Base-by-base conservation (phyloP, 371 early-diverging fungal species). In the Syncephalastrum sp. region DNA sequence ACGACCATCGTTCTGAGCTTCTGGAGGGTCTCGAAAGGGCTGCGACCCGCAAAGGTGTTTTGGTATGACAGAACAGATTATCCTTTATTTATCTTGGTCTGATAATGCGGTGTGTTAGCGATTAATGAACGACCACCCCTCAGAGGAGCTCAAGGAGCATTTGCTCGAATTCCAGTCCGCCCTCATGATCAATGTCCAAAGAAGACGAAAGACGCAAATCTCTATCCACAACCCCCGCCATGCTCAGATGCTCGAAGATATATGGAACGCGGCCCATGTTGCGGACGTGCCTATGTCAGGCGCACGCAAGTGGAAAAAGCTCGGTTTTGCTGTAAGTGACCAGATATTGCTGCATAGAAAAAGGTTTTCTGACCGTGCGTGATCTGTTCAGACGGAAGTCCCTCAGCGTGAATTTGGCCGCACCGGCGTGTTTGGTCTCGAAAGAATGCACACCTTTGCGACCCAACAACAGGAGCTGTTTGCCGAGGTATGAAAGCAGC, bases 151-250 rank as follows among this genome's bases (percentile, higher is more conserved):
- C 45, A 73, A 74, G 49, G 68, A 76, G 55, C 75, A 85, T 57
- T 57, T 91, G 45, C 62, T 87, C 14, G 88, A 88, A 33, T 89
- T 84, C 61, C 91, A 91, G 70, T 59, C 85, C 8, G 75, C 81
- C 2, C 62, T 80, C 50, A 79, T 88, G 19, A 71, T 75, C 55
- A 87, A 89, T 54, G 79, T 77, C 27, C 63, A 79, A 59, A 57
- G 75, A 25, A 57, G 82, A 42, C 74, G 83, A 33, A 75, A 71
- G 29, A 74, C 77, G 4, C 69, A 74, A 17, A 82, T 88, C 8
- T 78, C 81, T 17, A 53, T 72, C n/a, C 63, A 80, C 27, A 82
- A 81, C 48, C 61, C 77, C 23, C 71, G 70, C 0, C 84, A 85
- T 66, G 74, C 62, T 24, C 65, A 60, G 13, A 70, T 82, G 65